These are phyloP conservation scores for Erigeron philadelphicus DNA, from an alignment of 140 eudicot genomes.

Conservation along the genomic window DNA sequence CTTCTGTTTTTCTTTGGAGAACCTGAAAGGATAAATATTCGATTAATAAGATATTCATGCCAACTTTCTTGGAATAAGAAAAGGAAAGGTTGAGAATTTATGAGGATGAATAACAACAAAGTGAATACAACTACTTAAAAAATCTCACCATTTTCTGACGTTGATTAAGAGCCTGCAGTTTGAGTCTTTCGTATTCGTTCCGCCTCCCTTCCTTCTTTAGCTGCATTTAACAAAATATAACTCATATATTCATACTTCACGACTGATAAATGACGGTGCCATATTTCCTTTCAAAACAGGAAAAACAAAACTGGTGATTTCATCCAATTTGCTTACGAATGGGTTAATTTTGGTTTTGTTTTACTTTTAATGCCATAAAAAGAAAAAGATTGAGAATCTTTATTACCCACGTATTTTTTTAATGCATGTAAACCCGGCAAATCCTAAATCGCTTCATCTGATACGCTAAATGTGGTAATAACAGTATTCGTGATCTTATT, in stretches of 20 bases:
- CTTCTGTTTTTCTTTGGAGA: conserved; percentile 97
- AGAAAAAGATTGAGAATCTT: neutral
- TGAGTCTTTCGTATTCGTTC: conserved; percentile 94
- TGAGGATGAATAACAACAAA: conserved; percentile 5
- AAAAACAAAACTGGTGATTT: neutral
- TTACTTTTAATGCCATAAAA: neutral
- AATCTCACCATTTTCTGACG: conserved; percentile 89
- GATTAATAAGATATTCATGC: neutral
- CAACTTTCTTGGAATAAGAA: neutral
- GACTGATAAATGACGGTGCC: neutral
- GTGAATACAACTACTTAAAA: conserved; percentile 20
- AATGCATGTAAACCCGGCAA: neutral
- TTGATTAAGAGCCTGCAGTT: conserved; percentile 87
- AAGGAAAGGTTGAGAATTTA: neutral
- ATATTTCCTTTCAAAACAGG: neutral
- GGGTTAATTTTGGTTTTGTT: neutral
- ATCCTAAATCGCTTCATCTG: neutral
- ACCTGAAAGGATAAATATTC: conserved; percentile 50
- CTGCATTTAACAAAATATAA: conserved; percentile 32
- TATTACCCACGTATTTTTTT: neutral
- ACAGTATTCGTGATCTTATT: neutral
- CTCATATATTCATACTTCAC: neutral
- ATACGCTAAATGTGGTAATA: neutral
- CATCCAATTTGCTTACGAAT: neutral
- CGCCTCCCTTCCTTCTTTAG: conserved; percentile 91